Evolutionary conservation across 345 rosid genomes (phyloP).

Genomic region (Salix koriyanagi): DNA sequence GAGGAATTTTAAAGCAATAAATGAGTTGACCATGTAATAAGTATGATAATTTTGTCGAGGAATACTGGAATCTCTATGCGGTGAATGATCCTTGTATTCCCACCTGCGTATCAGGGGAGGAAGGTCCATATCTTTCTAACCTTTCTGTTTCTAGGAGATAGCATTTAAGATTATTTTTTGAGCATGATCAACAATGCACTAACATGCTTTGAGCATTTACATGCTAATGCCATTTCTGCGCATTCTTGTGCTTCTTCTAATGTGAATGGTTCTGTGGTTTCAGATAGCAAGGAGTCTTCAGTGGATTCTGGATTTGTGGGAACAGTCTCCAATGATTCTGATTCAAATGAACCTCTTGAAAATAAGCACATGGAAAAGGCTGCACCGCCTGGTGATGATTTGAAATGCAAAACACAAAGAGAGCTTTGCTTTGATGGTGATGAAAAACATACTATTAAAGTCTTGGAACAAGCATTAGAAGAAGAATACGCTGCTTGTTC

Average conservation of each 20-base stretch:
- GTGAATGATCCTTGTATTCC: not conserved
- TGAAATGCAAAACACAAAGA: conserved; percentile 20
- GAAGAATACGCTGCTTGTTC: conserved; percentile 45
- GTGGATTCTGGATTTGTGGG: conserved; percentile 22
- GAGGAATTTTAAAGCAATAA: not conserved
- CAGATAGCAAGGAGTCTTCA: conserved; percentile 36
- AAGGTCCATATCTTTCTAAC: not conserved
- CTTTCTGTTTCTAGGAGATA: not conserved
- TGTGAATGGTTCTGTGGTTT: conserved; percentile 17
- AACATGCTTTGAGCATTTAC: conserved; percentile 4
- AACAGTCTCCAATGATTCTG: conserved; percentile 22
- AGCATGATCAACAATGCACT: not conserved
- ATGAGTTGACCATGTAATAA: not conserved
- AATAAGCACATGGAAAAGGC: conserved; percentile 26
- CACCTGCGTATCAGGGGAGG: not conserved
- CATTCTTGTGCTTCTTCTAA: conserved; percentile 15
- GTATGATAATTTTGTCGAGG: not conserved
- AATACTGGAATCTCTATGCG: not conserved
- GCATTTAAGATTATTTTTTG: not conserved
- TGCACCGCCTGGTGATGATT: conserved; percentile 13
- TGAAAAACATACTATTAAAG: conserved; percentile 30
- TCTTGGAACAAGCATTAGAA: conserved; percentile 51
- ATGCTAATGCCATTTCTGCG: conserved; percentile 3
- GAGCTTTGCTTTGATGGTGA: conserved; percentile 27
- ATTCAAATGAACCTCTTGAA: conserved; percentile 15